Conservation (phyloP, 75 land plant species). For the Azolla pinnata region DNA sequence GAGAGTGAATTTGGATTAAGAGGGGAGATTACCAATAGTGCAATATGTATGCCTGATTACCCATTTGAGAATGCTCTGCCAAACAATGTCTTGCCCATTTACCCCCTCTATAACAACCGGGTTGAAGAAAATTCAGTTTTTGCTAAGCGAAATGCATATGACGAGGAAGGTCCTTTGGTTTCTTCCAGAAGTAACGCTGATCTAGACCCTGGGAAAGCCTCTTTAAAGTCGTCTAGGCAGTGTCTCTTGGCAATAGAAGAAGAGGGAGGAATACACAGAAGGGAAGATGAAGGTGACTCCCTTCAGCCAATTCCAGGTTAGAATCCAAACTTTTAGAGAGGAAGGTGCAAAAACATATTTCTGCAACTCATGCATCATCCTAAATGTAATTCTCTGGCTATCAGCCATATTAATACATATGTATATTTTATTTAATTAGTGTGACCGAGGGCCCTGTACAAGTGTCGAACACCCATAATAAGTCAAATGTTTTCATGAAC, state of each 20-base stretch:
- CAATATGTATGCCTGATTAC: not conserved
- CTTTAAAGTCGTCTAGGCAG: not conserved
- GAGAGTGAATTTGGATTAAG: not conserved
- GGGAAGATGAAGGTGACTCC: conserved; percentile 6
- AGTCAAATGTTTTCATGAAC: too few species aligned
- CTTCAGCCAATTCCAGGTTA: conserved; percentile 2
- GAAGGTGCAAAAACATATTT: not conserved
- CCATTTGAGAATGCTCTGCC: conserved; percentile 1
- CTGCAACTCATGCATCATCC: not conserved
- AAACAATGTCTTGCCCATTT: not conserved
- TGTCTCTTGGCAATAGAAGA: not conserved
- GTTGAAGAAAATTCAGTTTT: not conserved
- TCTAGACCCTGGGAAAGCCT: not conserved
- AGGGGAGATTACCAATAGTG: not conserved
- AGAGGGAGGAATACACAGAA: not conserved
- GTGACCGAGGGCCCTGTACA: not conserved
- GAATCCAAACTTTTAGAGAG: not conserved
- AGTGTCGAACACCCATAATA: too few species aligned
- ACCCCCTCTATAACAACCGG: not conserved
- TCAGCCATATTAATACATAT: not conserved
- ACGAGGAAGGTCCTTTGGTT: not conserved
- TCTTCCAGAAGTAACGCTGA: not conserved
- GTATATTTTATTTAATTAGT: conserved; percentile 2
- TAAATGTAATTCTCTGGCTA: not conserved
- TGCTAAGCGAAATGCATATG: conserved; percentile 1